A percentile compares a stretch with the other conserved stretches of the same genome.
Conservation (phyloP, 2,329 filamentous ascomycete genomes). For the Fusarium caatingaense region DNA sequence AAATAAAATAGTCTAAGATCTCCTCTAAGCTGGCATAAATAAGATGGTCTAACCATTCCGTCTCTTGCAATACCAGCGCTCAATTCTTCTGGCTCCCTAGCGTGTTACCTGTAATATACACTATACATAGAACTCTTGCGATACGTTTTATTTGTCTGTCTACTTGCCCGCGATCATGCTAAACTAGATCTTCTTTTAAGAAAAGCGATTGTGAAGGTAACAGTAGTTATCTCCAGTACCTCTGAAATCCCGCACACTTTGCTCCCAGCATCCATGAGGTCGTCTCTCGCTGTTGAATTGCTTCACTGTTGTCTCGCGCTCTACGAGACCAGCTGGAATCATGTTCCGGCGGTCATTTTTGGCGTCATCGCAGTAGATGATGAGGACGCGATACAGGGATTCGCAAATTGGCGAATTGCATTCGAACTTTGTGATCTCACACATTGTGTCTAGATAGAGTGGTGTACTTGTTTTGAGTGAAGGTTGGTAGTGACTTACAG, state of each 20-base stretch:
- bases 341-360: background rate
- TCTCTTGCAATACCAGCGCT: too few relatives aligned
- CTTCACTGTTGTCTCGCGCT: background rate
- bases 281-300: background rate
- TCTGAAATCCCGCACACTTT: background rate
- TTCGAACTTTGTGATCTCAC: background rate
- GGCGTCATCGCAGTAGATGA: background rate
- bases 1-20: too few relatives aligned
- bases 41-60: too few relatives aligned
- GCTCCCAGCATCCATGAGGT: background rate
- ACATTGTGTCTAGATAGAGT: background rate
- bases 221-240: background rate
- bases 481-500: background rate
- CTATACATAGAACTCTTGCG: background rate
- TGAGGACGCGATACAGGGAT: background rate
- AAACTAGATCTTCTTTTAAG: rapidly evolving
- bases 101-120: background rate
- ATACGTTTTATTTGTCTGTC: background rate
- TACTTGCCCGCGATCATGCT: rapidly evolving
- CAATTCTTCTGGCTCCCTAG: too few relatives aligned
- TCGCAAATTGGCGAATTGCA: background rate
- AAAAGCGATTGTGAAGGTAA: background rate
- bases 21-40: too few relatives aligned
- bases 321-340: background rate
- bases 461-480: too few relatives aligned